These are phyloP conservation scores for Trichoderma hamatum DNA, from an alignment of 2,329 filamentous ascomycete species.

Conservation along the genomic window DNA sequence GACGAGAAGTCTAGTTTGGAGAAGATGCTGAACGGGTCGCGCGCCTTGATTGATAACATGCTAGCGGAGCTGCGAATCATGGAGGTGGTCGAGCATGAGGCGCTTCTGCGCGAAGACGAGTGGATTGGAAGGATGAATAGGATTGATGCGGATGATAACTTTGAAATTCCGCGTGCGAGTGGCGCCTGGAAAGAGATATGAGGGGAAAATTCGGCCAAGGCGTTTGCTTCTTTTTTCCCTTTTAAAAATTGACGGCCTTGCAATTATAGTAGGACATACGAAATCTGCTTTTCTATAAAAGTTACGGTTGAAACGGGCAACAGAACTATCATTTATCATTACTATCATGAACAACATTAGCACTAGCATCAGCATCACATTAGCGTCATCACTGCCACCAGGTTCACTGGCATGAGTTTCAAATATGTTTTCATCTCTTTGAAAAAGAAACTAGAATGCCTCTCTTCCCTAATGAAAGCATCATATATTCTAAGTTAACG, in stretches of 20 bases:
- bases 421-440: background rate
- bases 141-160: conserved; percentile 43
- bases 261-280: background rate
- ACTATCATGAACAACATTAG: background rate
- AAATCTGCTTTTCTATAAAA: background rate
- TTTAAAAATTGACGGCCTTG: background rate
- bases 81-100: conserved; percentile 62
- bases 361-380: background rate
- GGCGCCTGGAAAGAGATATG: conserved; percentile 52
- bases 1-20: conserved; percentile 45
- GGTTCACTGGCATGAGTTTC: background rate
- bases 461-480: background rate
- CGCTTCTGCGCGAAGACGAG: conserved; percentile 56
- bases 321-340: background rate
- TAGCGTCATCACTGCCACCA: background rate
- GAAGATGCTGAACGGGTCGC: conserved; percentile 52
- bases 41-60: conserved; percentile 59
- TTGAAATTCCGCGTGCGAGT: conserved; percentile 45
- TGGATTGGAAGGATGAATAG: conserved; percentile 62
- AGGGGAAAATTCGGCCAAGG: background rate
- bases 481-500: conserved; percentile 21
- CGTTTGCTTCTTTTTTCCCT: background rate
- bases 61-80: conserved; percentile 64
- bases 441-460: background rate
- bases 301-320: background rate